Evolutionary conservation across 2,329 filamentous ascomycete genomes (phyloP).

Genomic region (Fusarium chuoi): DNA sequence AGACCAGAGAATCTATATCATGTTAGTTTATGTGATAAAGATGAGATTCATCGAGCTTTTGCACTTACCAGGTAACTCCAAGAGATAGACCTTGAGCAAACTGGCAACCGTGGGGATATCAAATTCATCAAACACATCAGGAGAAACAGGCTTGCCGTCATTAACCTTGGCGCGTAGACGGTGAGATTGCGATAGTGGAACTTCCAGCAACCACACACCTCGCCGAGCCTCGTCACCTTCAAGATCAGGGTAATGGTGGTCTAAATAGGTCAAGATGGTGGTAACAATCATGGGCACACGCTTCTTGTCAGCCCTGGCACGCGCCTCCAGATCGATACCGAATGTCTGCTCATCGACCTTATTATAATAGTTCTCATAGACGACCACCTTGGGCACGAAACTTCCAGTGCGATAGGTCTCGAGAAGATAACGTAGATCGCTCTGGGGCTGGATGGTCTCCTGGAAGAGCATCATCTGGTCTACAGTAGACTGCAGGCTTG

Average conservation of each 20-base stretch:
- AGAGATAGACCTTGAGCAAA: conserved; percentile 90
- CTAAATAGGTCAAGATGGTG: conserved; percentile 91
- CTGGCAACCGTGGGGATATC: conserved; percentile 95
- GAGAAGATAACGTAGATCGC: conserved; percentile 90
- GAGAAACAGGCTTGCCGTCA: conserved; percentile 81
- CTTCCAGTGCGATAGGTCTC: conserved; percentile 97
- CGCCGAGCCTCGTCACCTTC: conserved; percentile 95
- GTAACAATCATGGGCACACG: conserved; percentile 93
- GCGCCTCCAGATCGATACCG: conserved; percentile 95
- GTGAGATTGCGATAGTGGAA: conserved; percentile 86
- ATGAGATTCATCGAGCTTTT: neutral
- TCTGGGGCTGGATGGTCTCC: conserved; percentile 94
- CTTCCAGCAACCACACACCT: conserved; percentile 93
- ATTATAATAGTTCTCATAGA: conserved; percentile 99
- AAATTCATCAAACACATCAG: conserved; percentile 83
- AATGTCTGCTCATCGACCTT: conserved; percentile 98
- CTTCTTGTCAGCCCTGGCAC: conserved; percentile 93
- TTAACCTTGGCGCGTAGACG: conserved; percentile 85
- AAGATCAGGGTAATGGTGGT: conserved; percentile 96
- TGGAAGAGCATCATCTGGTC: conserved; percentile 99
- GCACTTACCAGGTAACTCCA: conserved; percentile 87
- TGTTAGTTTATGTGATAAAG: conserved; percentile 38
- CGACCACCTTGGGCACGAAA: conserved; percentile 88
- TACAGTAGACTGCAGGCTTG: conserved; percentile 91
- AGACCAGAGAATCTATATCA: conserved; percentile 88